A percentile compares a stretch with the other conserved stretches of the same genome.
phyloP scores from a whole-genome alignment of 2,329 filamentous ascomycete genomes.

The Ceratocystis eucalypticola region DNA sequence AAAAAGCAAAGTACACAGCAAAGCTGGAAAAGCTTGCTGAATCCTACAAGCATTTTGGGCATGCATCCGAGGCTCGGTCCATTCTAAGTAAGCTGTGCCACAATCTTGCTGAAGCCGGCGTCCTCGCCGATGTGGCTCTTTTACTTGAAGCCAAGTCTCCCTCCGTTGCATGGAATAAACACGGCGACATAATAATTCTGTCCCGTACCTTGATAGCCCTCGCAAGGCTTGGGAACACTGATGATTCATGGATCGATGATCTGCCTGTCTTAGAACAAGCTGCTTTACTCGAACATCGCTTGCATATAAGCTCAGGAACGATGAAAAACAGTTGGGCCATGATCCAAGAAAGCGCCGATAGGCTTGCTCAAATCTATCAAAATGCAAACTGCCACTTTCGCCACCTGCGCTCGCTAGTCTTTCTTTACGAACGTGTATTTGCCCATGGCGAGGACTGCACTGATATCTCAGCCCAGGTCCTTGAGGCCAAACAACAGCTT shows the following conservation, averaged over 20 bases:
- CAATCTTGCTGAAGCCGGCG: constrained; percentile 45
- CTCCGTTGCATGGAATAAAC: constrained; percentile 38
- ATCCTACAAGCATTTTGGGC: constrained; percentile 39
- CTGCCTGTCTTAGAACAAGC: constrained; percentile 39
- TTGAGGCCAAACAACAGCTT: constrained; percentile 11
- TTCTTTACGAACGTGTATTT: constrained; percentile 28
- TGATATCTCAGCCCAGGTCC: not conserved
- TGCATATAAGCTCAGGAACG: constrained; percentile 22
- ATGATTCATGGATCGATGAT: constrained; percentile 42
- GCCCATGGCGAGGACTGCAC: constrained; percentile 13
- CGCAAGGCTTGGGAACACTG: constrained; percentile 41
- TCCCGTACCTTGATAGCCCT: constrained; percentile 47
- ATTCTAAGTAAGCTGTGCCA: constrained; percentile 48
- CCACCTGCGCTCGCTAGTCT: constrained; percentile 38
- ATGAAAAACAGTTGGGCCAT: constrained; percentile 28
- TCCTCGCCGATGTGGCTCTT: constrained; percentile 39
- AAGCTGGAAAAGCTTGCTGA: constrained; percentile 58
- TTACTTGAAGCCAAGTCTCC: constrained; percentile 38
- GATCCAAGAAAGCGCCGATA: constrained; percentile 34
- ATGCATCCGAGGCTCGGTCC: constrained; percentile 43
- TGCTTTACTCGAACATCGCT: constrained; percentile 44
- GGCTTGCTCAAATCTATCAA: constrained; percentile 38
- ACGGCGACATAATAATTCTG: constrained; percentile 37
- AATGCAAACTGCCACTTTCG: constrained; percentile 39
- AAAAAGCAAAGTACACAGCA: constrained; percentile 43